Percentiles rank a stretch among this genome's conserved stretches.
phyloP scores from a whole-genome alignment of 2,329 filamentous ascomycete genomes.

The Aspergillus fijiensis region DNA sequence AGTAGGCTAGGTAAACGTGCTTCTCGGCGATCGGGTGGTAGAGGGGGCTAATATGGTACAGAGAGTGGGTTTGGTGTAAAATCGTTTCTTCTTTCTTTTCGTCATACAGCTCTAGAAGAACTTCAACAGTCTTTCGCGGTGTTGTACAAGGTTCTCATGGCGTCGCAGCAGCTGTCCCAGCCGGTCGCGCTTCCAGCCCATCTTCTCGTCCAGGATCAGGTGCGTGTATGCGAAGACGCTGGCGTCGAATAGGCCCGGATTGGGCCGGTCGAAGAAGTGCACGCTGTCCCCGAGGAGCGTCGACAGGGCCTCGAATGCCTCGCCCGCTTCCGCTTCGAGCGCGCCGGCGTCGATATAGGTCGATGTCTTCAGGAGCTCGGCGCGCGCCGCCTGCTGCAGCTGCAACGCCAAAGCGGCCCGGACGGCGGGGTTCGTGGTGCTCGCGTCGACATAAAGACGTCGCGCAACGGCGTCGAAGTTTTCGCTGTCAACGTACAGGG shows the following conservation, averaged over 20 bases:
- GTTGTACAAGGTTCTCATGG: conserved; percentile 63
- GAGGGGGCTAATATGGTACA: conserved; percentile 17
- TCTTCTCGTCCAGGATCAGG: conserved; percentile 65
- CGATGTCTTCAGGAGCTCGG: conserved; percentile 68
- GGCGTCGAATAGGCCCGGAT: conserved; percentile 79
- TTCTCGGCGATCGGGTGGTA: not conserved
- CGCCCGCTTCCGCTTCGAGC: conserved; percentile 60
- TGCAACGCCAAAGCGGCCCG: conserved; percentile 62
- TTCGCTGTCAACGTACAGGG: conserved; percentile 70
- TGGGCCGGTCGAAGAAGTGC: conserved; percentile 60
- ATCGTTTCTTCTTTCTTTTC: not conserved
- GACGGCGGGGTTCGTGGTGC: conserved; percentile 62
- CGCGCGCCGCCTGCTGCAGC: conserved; percentile 69
- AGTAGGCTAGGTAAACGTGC: not conserved
- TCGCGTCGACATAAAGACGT: conserved; percentile 67
- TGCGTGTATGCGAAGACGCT: conserved; percentile 87
- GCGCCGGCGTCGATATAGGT: conserved; percentile 55
- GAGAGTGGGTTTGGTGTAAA: not conserved
- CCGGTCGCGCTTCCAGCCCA: conserved; percentile 65
- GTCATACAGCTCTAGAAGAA: conserved; percentile 45
- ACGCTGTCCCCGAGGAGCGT: conserved; percentile 56
- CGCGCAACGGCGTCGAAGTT: conserved; percentile 68
- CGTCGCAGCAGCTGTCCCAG: conserved; percentile 58
- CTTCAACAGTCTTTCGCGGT: conserved; percentile 59
- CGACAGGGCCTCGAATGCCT: conserved; percentile 63